phyloP scores from a whole-genome alignment of 352 stramenopile species.

The Globisporangium parvum region DNA sequence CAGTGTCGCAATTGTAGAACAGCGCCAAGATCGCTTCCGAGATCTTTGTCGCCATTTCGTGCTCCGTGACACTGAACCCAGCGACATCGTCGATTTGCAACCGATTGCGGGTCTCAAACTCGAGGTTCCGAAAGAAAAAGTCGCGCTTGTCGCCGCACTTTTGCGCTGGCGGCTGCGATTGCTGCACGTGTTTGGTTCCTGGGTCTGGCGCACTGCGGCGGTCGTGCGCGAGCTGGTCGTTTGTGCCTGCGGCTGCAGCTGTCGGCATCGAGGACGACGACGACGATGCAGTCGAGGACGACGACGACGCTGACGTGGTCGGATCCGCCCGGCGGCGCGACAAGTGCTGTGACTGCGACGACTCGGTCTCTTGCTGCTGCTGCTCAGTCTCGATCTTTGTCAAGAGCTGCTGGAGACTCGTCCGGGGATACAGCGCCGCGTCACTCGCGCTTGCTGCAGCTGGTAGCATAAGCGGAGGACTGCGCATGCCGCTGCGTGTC shows the following conservation, averaged over 20 bases:
- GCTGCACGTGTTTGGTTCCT: background rate
- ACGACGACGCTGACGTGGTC: too few relatives aligned
- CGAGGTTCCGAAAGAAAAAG: slow-evolving; percentile 78
- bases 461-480: slow-evolving; percentile 15
- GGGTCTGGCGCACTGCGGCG: background rate
- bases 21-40: slow-evolving; percentile 51
- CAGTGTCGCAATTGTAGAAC: slow-evolving; percentile 20
- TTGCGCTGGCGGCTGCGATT: slow-evolving; percentile 1
- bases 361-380: slow-evolving; percentile 1
- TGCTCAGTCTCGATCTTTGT: slow-evolving; percentile 31
- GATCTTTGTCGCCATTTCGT: slow-evolving; percentile 73
- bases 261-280: background rate
- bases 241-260: background rate
- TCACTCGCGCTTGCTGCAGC: slow-evolving; percentile 5
- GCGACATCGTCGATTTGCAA: slow-evolving; percentile 77
- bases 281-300: background rate
- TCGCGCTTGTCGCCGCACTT: slow-evolving; percentile 81
- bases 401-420: slow-evolving; percentile 54
- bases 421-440: slow-evolving; percentile 29
- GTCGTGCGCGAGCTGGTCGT: slow-evolving; percentile 1
- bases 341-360: background rate
- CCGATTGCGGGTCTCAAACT: slow-evolving; percentile 53
- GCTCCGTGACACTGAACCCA: slow-evolving; percentile 75
- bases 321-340: slow-evolving; percentile 2
- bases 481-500: slow-evolving; percentile 1